Percentiles rank a stretch among this genome's conserved stretches.
phyloP scores from a whole-genome alignment of 1,284 basidiomycete genomes.

The Bjerkandera adusta region DNA sequence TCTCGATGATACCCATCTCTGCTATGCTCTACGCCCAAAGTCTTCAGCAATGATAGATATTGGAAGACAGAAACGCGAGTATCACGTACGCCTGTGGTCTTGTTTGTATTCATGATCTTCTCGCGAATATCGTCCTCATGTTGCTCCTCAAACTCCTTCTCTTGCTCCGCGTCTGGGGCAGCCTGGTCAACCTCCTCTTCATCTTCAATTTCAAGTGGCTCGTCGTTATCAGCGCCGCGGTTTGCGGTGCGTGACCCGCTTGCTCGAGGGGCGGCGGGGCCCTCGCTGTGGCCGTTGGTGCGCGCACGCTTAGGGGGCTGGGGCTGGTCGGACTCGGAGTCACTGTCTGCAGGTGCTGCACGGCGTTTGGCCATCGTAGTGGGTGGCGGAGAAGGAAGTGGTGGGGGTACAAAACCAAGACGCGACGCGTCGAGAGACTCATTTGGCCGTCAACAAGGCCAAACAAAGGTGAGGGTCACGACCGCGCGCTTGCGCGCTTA shows the following conservation, averaged over 20 bases:
- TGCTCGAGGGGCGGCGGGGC: background rate
- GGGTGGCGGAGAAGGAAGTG: background rate
- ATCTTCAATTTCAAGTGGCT: constrained; percentile 19
- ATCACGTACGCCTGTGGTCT: constrained; percentile 53
- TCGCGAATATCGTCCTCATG: constrained; percentile 55
- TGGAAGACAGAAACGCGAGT: constrained; percentile 3
- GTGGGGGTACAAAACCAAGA: constrained; percentile 7
- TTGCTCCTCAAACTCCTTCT: constrained; percentile 59
- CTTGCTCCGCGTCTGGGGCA: constrained; percentile 45
- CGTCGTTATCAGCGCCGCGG: constrained; percentile 10
- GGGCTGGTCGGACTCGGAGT: constrained; percentile 12
- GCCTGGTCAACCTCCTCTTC: constrained; percentile 31
- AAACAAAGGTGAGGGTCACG: too few species aligned
- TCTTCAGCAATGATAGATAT: background rate
- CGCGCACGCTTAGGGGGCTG: constrained; percentile 16
- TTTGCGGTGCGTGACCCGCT: background rate
- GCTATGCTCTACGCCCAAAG: constrained; percentile 58
- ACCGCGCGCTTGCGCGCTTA: too few species aligned
- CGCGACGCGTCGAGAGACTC: constrained; percentile 11
- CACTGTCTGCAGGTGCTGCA: constrained; percentile 8
- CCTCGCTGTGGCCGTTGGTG: constrained; percentile 1
- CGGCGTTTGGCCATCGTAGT: constrained; percentile 14
- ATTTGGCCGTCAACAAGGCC: background rate
- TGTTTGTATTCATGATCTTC: constrained; percentile 50
- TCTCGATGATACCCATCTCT: constrained; percentile 85